A percentile compares a stretch with the other conserved stretches of the same genome.
phyloP scores from a whole-genome alignment of 139 green algal species.

The Coelastrella sp. region DNA sequence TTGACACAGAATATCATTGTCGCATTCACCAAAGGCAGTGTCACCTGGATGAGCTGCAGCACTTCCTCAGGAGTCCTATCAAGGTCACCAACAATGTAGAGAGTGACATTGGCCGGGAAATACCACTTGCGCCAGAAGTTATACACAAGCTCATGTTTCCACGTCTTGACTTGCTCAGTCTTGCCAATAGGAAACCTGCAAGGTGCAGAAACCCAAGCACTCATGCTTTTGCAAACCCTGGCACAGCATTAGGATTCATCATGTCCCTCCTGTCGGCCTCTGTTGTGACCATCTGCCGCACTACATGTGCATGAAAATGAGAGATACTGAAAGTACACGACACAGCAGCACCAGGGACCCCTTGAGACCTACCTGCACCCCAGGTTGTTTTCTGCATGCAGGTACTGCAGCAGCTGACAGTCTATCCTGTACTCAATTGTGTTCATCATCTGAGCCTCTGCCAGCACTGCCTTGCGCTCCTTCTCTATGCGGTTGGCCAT shows the following conservation, averaged over 20 bases:
- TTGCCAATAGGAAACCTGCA: constrained; percentile 97
- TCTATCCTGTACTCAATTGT: constrained; percentile 99
- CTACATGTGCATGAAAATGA: not conserved
- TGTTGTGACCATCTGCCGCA: no score
- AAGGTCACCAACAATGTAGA: constrained; percentile 97
- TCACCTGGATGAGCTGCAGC: constrained; percentile 70
- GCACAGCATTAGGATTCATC: no score
- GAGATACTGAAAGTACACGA: not conserved
- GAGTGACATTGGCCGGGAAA: constrained; percentile 97
- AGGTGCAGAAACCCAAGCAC: not conserved
- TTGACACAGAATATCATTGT: no score
- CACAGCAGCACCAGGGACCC: not conserved
- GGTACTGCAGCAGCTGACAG: constrained; percentile 97
- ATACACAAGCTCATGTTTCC: constrained; percentile 79
- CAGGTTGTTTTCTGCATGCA: constrained; percentile 98
- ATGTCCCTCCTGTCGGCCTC: no score
- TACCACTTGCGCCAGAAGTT: constrained; percentile 91
- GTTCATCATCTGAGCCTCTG: constrained; percentile 99
- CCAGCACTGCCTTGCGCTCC: constrained; percentile 95
- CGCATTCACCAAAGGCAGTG: no score
- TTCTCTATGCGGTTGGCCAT: constrained; percentile 93
- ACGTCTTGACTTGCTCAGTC: constrained; percentile 93
- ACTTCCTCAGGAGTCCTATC: constrained; percentile 62
- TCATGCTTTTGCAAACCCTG: not conserved
- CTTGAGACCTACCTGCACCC: constrained; percentile 66